phyloP scores from a whole-genome alignment of 116 monocot species.

The Posidonia oceanica region DNA sequence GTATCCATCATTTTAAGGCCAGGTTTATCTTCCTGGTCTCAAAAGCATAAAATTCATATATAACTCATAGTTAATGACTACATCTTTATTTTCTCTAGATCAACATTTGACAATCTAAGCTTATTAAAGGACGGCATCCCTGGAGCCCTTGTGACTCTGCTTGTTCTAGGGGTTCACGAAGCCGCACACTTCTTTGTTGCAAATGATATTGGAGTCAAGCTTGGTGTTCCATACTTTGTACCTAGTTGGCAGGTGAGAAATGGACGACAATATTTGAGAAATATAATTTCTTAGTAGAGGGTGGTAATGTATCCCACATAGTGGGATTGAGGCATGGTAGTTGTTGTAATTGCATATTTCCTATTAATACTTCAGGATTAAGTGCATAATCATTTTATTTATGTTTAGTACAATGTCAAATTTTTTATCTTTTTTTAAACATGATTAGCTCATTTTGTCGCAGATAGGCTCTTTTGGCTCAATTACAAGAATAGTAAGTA shows the following conservation, averaged over 20 bases:
- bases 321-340: too few species aligned
- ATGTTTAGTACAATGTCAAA: too few species aligned
- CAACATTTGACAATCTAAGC: slow-evolving; percentile 65
- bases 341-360: too few species aligned
- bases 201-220: slow-evolving; percentile 55
- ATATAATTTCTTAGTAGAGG: too few species aligned
- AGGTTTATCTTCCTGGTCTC: too few species aligned
- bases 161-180: slow-evolving; percentile 67
- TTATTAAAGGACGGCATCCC: slow-evolving; percentile 73
- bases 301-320: too few species aligned
- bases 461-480: slow-evolving; percentile 97
- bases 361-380: too few species aligned
- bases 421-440: background rate
- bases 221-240: slow-evolving; percentile 79
- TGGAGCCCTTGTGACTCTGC: slow-evolving; percentile 66
- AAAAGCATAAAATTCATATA: background rate
- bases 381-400: background rate
- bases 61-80: background rate
- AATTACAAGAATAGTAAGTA: slow-evolving; percentile 76
- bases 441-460: slow-evolving; percentile 18
- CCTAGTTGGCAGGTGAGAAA: slow-evolving; percentile 89
- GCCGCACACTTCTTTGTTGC: slow-evolving; percentile 70
- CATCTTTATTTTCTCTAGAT: slow-evolving; percentile 29
- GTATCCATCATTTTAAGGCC: too few species aligned
- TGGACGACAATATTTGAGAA: background rate